Evolutionary conservation across 352 stramenopile genomes (phyloP), one percentile per base, ranked within the genome.

Genomic region (Aphanomyces euteiches): DNA sequence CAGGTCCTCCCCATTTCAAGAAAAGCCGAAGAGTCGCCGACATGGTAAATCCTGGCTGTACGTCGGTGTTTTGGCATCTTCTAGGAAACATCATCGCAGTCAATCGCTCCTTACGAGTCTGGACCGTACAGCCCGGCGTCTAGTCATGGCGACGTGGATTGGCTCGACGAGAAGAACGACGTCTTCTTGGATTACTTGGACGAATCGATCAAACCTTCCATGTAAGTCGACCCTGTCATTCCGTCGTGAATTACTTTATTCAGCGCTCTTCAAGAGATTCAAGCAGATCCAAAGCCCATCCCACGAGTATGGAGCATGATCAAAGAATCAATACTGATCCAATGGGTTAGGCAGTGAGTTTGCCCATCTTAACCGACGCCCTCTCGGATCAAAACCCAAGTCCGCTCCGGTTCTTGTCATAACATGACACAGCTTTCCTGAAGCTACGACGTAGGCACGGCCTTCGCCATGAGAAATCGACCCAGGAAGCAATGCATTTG

Each of bases 101-200:
- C 28, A 28, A 28, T 28, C 28, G 28, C 28, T 28, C 28, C 28
- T 2, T 28, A 28, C 28, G 28, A 28, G 28, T 28, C 28, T 28
- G 28, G 28, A 28, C 28, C 28, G 28, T 28, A 28, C 28, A 28
- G 28, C 28, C 28, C 28, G 28, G 2, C 28, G 28, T 28, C 28
- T 28, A 28, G 28, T 28, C 28, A 28, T 28, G 28, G 28, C 28
- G 28, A 28, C 28, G 28, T 28, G 19, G 54, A 61, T 41, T 61
- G 54, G 54, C 19, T 61, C 17, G n/a, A 61, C 17, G 63, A 69
- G 36, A 47, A 69, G 10, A 19, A 54, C 50, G 63, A 69, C 1
- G 15, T 56, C 5, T 47, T 69, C 10, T 59, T 69, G 3, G 63
- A 69, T 13, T 69, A 69, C 63, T 37, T 69, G 36, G 38, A 69